Base-by-base conservation (phyloP, 73 alveolate species). In the Paramecium sonneborni region DNA sequence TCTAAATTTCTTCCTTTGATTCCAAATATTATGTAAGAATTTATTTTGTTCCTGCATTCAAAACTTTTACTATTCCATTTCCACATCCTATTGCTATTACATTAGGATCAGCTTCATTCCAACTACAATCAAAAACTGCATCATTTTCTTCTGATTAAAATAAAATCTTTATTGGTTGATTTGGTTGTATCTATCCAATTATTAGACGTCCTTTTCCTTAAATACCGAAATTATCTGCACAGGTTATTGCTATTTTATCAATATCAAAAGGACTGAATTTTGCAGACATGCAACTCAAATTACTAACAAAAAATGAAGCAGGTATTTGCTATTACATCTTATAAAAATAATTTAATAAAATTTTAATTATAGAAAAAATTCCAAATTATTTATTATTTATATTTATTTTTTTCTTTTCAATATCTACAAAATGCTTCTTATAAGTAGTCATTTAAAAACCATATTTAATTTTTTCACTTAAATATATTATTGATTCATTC, bases 61-160 rank as follows among this genome's bases (percentile, higher is more conserved):
- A 96, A 18, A 96, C 88, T 62, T 93, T 94, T 58, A 98, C 76
- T 48, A 92, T 89, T 5, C 99, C 99, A 72, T 97, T 98, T 1
- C 98, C 98, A 72, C 98, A 96, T 15, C 98, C 98, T 3, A 96
- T 85, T 35, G 95, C 69, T 18, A 98, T 87, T 82, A 96, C 85
- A 90, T 95, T 95, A 48, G 96, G 95, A 82, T 98, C 94, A 38
- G 94, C 94, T 92, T 97, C 99, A 74, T 92, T 96, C 95, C 97
- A 97, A 92, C 97, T 95, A 43, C 96, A 95, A 68, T 97, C 99
- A 93, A 93, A 94, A n/a, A 95, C 93, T 30, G 97, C 98, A 90
- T 97, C 98, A 56, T 95, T 95, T 70, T 70, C 86, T 12, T 76
- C 68, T 21, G 57, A 44, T 9, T 86, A 62, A 20, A 86, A 56